These are phyloP conservation scores for Boletus subcaerulescens DNA, from an alignment of 768 basidiomycete genomes.

Conservation along the genomic window DNA sequence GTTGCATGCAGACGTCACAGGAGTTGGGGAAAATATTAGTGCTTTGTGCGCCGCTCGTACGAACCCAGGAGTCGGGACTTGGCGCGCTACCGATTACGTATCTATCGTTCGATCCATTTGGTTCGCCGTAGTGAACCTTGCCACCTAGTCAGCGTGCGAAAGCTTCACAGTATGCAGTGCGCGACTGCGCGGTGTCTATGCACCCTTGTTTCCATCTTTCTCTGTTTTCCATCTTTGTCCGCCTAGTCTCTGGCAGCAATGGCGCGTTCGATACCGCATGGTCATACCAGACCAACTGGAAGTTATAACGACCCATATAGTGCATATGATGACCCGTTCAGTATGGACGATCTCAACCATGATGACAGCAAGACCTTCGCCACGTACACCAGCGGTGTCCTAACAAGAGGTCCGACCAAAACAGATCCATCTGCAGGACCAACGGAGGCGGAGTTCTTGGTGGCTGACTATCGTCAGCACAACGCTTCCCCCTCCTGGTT, in stretches of 20 bases:
- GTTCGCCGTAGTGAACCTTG: too few relatives aligned
- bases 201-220: background rate
- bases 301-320: conserved; percentile 25
- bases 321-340: conserved; percentile 22
- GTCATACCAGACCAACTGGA: conserved; percentile 9
- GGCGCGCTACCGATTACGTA: too few relatives aligned
- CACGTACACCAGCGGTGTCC: conserved; percentile 22
- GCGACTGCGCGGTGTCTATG: too few relatives aligned
- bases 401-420: conserved; percentile 8
- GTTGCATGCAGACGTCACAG: too few relatives aligned
- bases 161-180: background rate
- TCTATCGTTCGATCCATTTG: background rate
- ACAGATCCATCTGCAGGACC: conserved; percentile 4
- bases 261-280: conserved; percentile 17
- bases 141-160: conserved; percentile 18
- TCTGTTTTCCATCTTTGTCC: background rate
- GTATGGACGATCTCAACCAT: conserved; percentile 2
- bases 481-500: conserved; percentile 13
- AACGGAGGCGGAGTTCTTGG: conserved; percentile 25
- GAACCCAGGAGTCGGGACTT: too few relatives aligned
- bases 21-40: too few relatives aligned
- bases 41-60: too few relatives aligned
- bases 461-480: conserved; percentile 26
- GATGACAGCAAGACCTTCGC: conserved; percentile 21
- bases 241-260: conserved; percentile 26